Evolutionary conservation across 345 rosid species (phyloP).

Genomic region (Geranium rotundifolium): DNA sequence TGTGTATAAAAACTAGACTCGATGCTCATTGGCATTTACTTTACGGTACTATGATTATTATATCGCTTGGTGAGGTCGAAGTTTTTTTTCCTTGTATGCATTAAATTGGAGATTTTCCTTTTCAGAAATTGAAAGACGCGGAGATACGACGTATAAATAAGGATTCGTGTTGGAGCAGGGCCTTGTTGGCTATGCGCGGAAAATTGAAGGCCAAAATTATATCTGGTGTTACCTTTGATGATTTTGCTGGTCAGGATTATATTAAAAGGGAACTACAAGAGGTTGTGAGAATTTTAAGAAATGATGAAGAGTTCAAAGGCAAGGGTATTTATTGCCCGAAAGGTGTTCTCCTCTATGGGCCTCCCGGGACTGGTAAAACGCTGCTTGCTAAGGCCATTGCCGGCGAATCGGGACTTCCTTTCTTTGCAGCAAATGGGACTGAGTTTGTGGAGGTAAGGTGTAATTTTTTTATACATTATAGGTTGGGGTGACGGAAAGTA

Average conservation of each 20-base stretch:
- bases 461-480: background rate
- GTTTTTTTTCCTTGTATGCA: background rate
- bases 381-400: constrained; percentile 97
- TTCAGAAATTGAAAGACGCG: constrained; percentile 53
- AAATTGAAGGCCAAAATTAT: constrained; percentile 61
- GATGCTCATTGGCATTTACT: too few species aligned
- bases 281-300: constrained; percentile 77
- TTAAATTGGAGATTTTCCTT: constrained; percentile 1
- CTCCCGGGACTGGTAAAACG: constrained; percentile 98
- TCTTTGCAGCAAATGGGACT: constrained; percentile 92
- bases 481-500: background rate
- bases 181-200: constrained; percentile 33
- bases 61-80: background rate
- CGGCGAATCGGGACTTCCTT: constrained; percentile 97
- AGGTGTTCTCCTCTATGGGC: constrained; percentile 96
- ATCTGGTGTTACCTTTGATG: constrained; percentile 89
- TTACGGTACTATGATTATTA: background rate
- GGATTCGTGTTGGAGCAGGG: constrained; percentile 82
- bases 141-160: constrained; percentile 56
- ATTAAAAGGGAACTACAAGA: constrained; percentile 85
- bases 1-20: too few species aligned
- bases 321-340: constrained; percentile 94
- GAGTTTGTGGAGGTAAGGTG: constrained; percentile 82
- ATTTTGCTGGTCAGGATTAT: constrained; percentile 98
- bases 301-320: constrained; percentile 82